Base-by-base conservation (phyloP, 768 basidiomycete genomes). In the Phaeotremella skinneri region DNA sequence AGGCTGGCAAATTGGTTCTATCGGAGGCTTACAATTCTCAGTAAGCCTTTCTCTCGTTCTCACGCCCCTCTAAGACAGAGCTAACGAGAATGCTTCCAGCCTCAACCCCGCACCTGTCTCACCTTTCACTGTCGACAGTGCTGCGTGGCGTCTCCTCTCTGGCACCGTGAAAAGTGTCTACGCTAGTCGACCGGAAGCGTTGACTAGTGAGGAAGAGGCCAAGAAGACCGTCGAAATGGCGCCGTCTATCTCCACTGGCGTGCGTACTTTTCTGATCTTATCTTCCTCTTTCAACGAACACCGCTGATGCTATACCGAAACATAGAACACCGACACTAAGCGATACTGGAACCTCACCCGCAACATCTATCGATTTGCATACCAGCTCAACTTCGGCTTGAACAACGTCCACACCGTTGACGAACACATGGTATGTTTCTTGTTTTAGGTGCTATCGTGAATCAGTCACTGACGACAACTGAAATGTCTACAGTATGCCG, bases 341-440 rank as follows among this genome's bases (percentile, higher is more conserved):
- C 58, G 65, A 37, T 70, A 70, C 63, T 74, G 73, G 73, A 68
- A 67, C 43, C 61, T 76, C 30, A 73, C 75, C 25, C 34, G 51
- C 13, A 73, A 74, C 45, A 70, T 76, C 47, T 75, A 73, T 52
- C 60, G 73, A n/a, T 76, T 68, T 39, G 66, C 55, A 5, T 61
- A 61, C 47, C 23, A 21, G 14, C 58, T 26, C 29, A 49, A 21
- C 31, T 32, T 21, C 4, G 34, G 55, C 17, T 27, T 55, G n/a
- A 39, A 21, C 45, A 47, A 55, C 16, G 58, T 64, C 31, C 68
- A 69, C 55, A 69, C 68, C 13, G 68, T 69, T 43, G 56, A 69
- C 51, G 68, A 69, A 27, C 59, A 64, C 47, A 58, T 69, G 34
- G 63, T 62, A 43, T 58, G 66, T 59, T 6, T n/a, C 11, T 4